Base-by-base conservation (phyloP, 805 yeast species). In the Yueomyces sp. region DNA sequence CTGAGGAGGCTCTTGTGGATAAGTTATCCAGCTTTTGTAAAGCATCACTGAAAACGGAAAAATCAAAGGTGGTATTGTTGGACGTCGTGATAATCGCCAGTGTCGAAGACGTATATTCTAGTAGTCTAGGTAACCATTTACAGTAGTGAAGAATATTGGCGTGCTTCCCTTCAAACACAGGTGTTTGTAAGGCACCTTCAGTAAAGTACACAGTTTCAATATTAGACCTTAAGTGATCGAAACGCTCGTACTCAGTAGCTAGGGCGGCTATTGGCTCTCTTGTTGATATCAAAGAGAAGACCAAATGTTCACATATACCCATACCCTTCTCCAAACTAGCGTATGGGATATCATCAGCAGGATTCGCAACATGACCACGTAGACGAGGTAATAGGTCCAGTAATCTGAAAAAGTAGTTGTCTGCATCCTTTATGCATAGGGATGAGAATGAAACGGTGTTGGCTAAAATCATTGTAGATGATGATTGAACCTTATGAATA, bases 371-470 rank as follows among this genome's bases (percentile, higher is more conserved):
- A 2, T 84, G 65, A 26, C 79, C 72, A 53, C 95, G 72, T 45
- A 90, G 64, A 40, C 90, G 69, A 3, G 96, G 96, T 39, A 90
- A 61, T 29, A 88, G 56, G 52, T 92, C 97, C 36, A 92, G 62
- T 6, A 85, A 60, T 47, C 85, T 70, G 65, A 74, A 83, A 62
- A 76, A 87, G 51, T 74, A 73, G 0, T 57, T 49, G 52, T 69
- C 73, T 52, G 80, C 81, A 0, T 68, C 69, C 9, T 65, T 65
- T 36, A 77, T 55, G 1, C 50, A 44, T 2, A 69, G 48, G 1
- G 52, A 63, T 3, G 56, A 56, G 44, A 81, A 71, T 2, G 79
- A 63, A 5, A 62, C 64, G 5, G 79, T 62, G 32, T 69, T 68
- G 0, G 84, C 73, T 37, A 92, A 60, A 9, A 90, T 70, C 26